Base-by-base conservation (phyloP, 257 asterid genomes). In the Voacanga thouarsii region DNA sequence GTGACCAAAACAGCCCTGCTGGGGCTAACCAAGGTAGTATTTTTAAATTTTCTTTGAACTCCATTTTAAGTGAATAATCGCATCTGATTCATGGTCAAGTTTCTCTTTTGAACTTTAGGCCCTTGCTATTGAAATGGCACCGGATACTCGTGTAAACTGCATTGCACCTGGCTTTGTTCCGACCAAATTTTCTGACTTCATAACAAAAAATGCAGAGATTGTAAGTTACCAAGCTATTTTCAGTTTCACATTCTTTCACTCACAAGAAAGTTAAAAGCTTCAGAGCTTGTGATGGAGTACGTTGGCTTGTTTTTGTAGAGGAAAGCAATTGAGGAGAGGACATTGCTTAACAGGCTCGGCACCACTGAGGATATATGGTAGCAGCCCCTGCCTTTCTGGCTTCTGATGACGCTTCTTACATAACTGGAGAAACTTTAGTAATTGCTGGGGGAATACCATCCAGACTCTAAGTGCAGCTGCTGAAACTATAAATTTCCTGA, bases 151-250 rank as follows among this genome's bases (percentile, higher is more conserved):
- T 53, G 99, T 95, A 14, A 95, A 92, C 88, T 93, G 97, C 68
- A 83, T 92, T 44, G 98, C 99, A 3, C 98, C 98, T 71, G 99
- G 99, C 74, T 91, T 91, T 81, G 99, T 95, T 50, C 99, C 98
- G n/a, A 92, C 98, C 39, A 80, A 90, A 75, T 92, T 92, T 75
- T 92, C 99, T 12, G 77, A 86, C 41, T 87, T 77, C 57, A 86
- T 95, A 21, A 87, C 90, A 7, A 21, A 74, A 7, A 77, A 89
- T 61, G 86, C 85, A n/a, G 63, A 80, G 55, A 80, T 79, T 82
- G 98, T 94, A 86, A 82, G 88, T 75, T 56, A 21, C 60, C 37
- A 8, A 9, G 21, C 30, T 33, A 33, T 49, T 23, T 69, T 3
- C 16, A 60, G n/a, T 11, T 12, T 19, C 9, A 59, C 9, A 15